phyloP scores from a whole-genome alignment of 176 grass and related monocot genomes.

The Elaeis guineensis region DNA sequence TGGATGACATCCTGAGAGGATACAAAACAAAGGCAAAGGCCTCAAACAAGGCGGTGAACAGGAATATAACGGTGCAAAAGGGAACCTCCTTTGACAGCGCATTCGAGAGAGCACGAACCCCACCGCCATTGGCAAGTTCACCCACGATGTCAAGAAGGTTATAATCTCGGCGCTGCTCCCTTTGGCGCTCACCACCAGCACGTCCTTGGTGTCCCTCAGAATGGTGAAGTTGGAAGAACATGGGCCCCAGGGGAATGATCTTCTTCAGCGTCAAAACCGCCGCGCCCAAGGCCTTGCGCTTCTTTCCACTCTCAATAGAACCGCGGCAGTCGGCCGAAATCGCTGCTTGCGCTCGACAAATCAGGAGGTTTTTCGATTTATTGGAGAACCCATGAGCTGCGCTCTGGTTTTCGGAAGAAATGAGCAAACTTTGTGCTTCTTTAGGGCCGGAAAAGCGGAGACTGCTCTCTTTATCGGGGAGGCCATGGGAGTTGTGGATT shows the following conservation, averaged over 20 bases:
- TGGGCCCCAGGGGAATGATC: conserved; percentile 64
- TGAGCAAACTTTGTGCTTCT: neutral
- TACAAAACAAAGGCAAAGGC: conserved; percentile 73
- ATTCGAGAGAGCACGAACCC: conserved; percentile 80
- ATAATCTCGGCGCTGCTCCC: conserved; percentile 84
- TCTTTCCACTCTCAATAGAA: neutral
- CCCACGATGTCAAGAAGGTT: conserved; percentile 80
- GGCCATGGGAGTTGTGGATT: neutral
- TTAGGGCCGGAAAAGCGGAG: neutral
- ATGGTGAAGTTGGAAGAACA: conserved; percentile 94
- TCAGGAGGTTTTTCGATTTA: neutral
- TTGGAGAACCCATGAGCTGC: neutral
- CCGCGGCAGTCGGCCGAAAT: conserved; percentile 9
- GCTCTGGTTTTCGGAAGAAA: neutral
- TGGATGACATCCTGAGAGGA: conserved; percentile 63
- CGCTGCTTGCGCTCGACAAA: neutral
- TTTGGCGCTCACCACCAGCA: conserved; percentile 77
- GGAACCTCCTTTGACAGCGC: conserved; percentile 58
- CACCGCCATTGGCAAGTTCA: conserved; percentile 72
- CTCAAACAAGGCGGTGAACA: conserved; percentile 76
- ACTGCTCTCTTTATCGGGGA: neutral
- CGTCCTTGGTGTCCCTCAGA: conserved; percentile 71
- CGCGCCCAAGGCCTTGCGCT: conserved; percentile 38
- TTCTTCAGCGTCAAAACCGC: conserved; percentile 52
- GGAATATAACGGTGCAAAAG: conserved; percentile 76